Conservation (phyloP, 148 eudicot genomes). For the Selenicereus undatus region DNA sequence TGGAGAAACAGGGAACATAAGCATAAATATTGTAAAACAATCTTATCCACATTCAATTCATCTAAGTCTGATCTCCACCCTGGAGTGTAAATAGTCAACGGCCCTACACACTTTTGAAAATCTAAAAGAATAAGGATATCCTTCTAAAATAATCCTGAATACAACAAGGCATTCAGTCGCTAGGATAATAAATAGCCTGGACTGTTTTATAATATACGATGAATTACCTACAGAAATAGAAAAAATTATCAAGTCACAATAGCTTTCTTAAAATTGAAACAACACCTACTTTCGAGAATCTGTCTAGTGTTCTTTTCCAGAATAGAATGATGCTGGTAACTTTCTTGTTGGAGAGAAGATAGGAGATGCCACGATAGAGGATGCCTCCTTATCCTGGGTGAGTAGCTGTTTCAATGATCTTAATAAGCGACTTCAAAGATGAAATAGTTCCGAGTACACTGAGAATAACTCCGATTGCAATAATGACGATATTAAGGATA, state of each 20-base stretch:
- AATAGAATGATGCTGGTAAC: background rate
- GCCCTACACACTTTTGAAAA: background rate
- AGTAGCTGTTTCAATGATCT: conserved; percentile 28
- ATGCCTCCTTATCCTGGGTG: conserved; percentile 3
- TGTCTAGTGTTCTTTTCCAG: background rate
- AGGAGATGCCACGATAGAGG: background rate
- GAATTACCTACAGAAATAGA: background rate
- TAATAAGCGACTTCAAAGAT: conserved; percentile 37
- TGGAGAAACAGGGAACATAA: background rate
- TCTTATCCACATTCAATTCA: background rate
- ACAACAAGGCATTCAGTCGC: background rate
- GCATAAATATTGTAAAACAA: background rate
- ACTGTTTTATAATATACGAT: background rate
- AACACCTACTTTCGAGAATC: background rate
- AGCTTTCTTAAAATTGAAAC: background rate
- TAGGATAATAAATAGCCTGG: background rate
- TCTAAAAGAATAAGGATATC: background rate
- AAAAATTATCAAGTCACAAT: background rate
- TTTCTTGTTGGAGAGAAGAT: background rate
- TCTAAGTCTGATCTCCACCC: background rate
- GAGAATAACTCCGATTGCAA: conserved; percentile 37
- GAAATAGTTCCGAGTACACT: conserved; percentile 53
- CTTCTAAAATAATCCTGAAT: background rate
- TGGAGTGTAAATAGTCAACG: background rate
- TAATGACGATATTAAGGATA: conserved; percentile 35